phyloP scores from a whole-genome alignment of 768 basidiomycete species.

The Mycena albidolilacea region DNA sequence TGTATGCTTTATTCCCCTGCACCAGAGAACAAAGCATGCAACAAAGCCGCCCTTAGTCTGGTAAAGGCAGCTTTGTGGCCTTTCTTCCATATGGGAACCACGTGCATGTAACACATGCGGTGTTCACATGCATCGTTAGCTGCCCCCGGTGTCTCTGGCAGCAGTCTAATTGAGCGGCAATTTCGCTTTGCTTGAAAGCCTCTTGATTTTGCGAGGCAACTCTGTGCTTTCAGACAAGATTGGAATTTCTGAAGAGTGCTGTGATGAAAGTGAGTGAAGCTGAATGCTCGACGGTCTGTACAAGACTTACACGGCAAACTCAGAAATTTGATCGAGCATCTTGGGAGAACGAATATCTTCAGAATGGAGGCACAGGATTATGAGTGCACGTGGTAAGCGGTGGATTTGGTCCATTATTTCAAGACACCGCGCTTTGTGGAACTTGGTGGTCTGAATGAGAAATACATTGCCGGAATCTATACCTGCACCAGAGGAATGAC shows the following conservation, averaged over 20 bases:
- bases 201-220: slow-evolving; percentile 8
- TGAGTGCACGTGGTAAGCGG: background rate
- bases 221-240: background rate
- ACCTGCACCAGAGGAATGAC: background rate
- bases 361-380: background rate
- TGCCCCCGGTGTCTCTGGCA: no score
- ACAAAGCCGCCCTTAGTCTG: no score
- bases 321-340: slow-evolving; percentile 8
- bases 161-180: background rate
- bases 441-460: background rate
- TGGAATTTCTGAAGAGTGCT: slow-evolving; percentile 11
- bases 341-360: background rate
- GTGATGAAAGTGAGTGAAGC: background rate
- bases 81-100: no score
- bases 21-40: no score
- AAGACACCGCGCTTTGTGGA: slow-evolving; percentile 15
- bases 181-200: slow-evolving; percentile 24
- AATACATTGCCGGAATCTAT: background rate
- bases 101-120: no score
- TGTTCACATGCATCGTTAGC: no score
- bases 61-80: no score
- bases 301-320: background rate
- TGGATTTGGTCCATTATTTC: slow-evolving; percentile 15
- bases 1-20: no score
- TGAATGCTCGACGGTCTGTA: background rate